Conservation (phyloP, 139 green algal species). For the Chlorella sp. region DNA sequence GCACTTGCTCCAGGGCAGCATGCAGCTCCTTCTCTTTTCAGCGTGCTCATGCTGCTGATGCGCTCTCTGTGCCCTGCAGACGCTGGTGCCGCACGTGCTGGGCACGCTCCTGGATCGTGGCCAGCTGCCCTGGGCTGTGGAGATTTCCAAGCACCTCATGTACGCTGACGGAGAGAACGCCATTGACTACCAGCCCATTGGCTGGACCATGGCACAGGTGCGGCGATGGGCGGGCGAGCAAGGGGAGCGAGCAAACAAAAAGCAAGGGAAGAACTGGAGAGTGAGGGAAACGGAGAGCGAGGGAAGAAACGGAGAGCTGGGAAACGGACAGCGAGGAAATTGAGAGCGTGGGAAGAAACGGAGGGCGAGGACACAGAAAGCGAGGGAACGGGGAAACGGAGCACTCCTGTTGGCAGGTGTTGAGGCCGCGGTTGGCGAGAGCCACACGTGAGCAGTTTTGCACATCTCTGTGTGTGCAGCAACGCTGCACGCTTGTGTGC, state of each 20-base stretch:
- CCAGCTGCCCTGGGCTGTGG: constrained; percentile 6
- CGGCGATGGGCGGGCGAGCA: background rate
- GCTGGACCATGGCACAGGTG: constrained; percentile 2
- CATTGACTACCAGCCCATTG: background rate
- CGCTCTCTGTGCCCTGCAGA: background rate
- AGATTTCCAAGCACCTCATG: constrained; percentile 2
- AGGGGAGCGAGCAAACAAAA: background rate
- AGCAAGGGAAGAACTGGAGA: background rate
- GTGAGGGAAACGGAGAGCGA: background rate
- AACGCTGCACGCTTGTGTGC: background rate
- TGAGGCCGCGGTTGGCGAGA: background rate
- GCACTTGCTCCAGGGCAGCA: too few species aligned
- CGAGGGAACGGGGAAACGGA: background rate
- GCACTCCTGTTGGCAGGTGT: background rate
- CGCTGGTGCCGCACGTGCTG: constrained; percentile 14
- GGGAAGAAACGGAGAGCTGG: background rate
- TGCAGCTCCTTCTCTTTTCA: too few species aligned
- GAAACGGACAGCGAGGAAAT: background rate
- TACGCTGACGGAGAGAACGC: background rate
- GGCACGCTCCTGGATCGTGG: constrained; percentile 10
- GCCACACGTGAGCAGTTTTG: background rate
- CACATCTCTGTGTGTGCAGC: background rate
- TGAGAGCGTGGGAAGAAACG: background rate
- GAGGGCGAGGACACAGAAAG: background rate
- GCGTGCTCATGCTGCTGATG: too few species aligned